Evolutionary conservation across 208 protist species (phyloP).

Genomic region (Lotmaria passim): DNA sequence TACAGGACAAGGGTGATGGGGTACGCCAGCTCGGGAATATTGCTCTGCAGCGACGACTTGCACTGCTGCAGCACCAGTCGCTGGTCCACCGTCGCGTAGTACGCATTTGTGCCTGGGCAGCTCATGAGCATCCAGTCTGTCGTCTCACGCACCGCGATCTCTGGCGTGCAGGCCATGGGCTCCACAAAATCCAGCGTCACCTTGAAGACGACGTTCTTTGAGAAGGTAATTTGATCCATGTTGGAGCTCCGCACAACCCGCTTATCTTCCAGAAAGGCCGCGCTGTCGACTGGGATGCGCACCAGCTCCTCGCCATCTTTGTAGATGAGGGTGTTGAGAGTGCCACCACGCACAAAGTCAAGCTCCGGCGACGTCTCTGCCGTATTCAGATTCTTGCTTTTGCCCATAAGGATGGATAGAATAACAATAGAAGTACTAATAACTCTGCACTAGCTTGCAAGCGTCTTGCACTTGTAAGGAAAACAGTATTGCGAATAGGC

Average conservation of each 20-base stretch:
- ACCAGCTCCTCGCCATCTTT: conserved; percentile 39
- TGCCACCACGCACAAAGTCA: conserved; percentile 58
- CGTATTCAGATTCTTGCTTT: conserved; percentile 30
- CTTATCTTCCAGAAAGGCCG: conserved; percentile 58
- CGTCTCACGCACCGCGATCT: conserved; percentile 80
- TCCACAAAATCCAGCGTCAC: conserved; percentile 74
- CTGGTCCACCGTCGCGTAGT: conserved; percentile 79
- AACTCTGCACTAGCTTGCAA: no score
- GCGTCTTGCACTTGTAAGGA: no score
- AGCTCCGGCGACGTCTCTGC: conserved; percentile 68
- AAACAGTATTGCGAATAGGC: no score
- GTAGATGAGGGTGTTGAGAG: conserved; percentile 71
- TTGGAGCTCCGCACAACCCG: conserved; percentile 52
- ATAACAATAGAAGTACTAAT: no score
- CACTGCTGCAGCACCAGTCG: conserved; percentile 76
- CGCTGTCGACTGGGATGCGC: conserved; percentile 43
- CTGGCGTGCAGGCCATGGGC: conserved; percentile 59
- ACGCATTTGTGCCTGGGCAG: conserved; percentile 62
- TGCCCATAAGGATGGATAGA: conserved; percentile 51
- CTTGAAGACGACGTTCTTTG: conserved; percentile 64
- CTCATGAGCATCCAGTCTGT: conserved; percentile 83
- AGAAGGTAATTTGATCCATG: conserved; percentile 79
- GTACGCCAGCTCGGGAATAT: conserved; percentile 50
- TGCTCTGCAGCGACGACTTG: conserved; percentile 66
- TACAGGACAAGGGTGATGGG: conserved; percentile 65